Base-by-base conservation (phyloP, 257 asterid species). In the Solanum commersonii region DNA sequence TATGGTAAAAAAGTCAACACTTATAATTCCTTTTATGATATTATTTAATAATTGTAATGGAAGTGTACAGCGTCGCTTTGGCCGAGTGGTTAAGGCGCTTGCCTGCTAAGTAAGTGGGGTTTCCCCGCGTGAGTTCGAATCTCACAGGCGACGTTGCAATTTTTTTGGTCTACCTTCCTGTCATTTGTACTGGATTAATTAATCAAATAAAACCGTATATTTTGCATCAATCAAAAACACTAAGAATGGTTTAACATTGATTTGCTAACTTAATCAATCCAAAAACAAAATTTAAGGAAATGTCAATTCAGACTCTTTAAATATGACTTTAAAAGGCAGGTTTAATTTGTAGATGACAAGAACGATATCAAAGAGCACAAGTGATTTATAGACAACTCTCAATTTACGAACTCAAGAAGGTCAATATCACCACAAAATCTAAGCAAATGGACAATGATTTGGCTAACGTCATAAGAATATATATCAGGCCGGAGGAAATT, bases 71-170 rank as follows among this genome's bases (percentile, higher is more conserved):
- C 71, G 95, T 91, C 94, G 94, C 93, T 93, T 94, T 94, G 97
- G 97, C 95, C 94, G 96, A 93, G 96, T 93, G 95, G 95, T 94
- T 93, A 93, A 90, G 94, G 92, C 93, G 93, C 92, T 93, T 92
- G 92, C 93, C 93, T 92, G 93, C 71, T 52, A 76, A 42, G 76
- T 74, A 23, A 98, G 93, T 95, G 96, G 98, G 98, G 94, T 93
- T 92, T 96, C 94, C 96, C 98, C 98, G 98, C 98, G 96, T 93
- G 98, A 96, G 98, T 95, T 95, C 96, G 98, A 95, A 93, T 95
- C 98, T 95, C 98, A 93, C 98, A 94, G 98, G 95, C 96, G 95
- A 93, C 96, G 95, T 9, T 52, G 60, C 10, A 4, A 0, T 11
- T 25, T 25, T 37, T 20, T 56, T 56, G 27, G 63, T 56, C n/a